phyloP scores from a whole-genome alignment of 208 protist genomes.

The Trypanosoma conorhini region DNA sequence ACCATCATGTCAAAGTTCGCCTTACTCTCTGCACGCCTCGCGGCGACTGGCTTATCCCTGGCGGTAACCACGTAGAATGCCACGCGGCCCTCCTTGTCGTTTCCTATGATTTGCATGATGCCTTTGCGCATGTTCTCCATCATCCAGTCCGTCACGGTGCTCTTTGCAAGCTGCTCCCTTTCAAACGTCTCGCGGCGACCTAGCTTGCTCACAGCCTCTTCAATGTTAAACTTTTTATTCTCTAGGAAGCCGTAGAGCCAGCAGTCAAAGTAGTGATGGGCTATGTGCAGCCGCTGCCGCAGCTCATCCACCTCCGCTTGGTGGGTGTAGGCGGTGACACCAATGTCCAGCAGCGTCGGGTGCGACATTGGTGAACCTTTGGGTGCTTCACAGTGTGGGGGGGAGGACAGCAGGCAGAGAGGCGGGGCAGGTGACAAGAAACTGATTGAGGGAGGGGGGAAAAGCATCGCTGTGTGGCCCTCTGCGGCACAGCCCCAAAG shows the following conservation, averaged over 20 bases:
- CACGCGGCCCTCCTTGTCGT: slow-evolving; percentile 33
- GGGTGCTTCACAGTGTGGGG: not conserved
- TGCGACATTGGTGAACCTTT: not conserved
- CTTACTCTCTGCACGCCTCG: slow-evolving; percentile 12
- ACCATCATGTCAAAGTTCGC: slow-evolving; percentile 33
- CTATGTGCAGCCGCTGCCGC: slow-evolving; percentile 14
- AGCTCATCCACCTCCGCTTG: slow-evolving; percentile 29
- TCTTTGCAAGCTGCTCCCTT: slow-evolving; percentile 16
- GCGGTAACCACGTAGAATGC: slow-evolving; percentile 28
- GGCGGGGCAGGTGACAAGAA: slow-evolving; percentile 15
- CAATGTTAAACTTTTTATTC: slow-evolving; percentile 32
- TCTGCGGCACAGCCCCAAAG: too few relatives aligned
- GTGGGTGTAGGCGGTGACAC: slow-evolving; percentile 14
- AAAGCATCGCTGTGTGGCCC: too few relatives aligned
- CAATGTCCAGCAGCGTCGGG: slow-evolving; percentile 16
- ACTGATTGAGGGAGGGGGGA: too few relatives aligned
- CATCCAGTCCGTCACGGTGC: slow-evolving; percentile 24
- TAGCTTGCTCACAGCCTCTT: slow-evolving; percentile 29
- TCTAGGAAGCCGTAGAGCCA: slow-evolving; percentile 33
- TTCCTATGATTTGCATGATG: slow-evolving; percentile 29
- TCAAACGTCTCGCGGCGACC: slow-evolving; percentile 25
- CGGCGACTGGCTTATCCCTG: slow-evolving; percentile 12
- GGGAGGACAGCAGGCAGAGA: not conserved
- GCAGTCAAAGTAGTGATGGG: slow-evolving; percentile 27
- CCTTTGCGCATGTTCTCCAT: slow-evolving; percentile 24